These are phyloP conservation scores for Trametes cinnabarina DNA, from an alignment of 768 basidiomycete species.

Conservation along the genomic window DNA sequence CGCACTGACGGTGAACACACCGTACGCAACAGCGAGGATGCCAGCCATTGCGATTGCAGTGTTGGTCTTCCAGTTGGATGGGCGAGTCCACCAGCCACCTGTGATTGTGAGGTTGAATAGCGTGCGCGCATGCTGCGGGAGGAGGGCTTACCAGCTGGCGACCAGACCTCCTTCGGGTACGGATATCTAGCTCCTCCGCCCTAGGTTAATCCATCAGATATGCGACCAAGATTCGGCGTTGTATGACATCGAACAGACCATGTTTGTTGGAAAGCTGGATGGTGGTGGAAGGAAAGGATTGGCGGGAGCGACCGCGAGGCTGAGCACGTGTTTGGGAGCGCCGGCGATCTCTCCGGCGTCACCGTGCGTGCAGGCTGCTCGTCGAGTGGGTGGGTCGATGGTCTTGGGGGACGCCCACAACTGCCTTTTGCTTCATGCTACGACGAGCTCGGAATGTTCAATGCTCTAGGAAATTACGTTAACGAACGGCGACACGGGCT, in stretches of 20 bases:
- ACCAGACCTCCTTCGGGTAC: constrained; percentile 94
- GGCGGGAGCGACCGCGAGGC: constrained; percentile 6
- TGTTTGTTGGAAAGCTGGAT: constrained; percentile 15
- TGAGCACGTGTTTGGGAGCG: constrained; percentile 27
- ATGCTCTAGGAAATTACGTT: constrained; percentile 45
- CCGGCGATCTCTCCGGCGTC: constrained; percentile 13
- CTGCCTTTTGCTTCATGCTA: constrained; percentile 16
- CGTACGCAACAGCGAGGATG: constrained; percentile 63
- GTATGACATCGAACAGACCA: constrained; percentile 14
- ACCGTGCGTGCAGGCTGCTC: not conserved
- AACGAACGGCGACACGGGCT: constrained; percentile 47
- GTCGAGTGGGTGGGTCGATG: not conserved
- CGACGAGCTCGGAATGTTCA: constrained; percentile 39
- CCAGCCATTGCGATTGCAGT: constrained; percentile 73
- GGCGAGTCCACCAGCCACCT: constrained; percentile 97
- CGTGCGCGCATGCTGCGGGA: not conserved
- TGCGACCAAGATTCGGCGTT: not conserved
- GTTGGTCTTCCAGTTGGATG: constrained; percentile 86
- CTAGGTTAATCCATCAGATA: constrained; percentile 35
- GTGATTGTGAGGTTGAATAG: not conserved
- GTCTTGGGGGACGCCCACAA: constrained; percentile 6
- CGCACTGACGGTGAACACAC: constrained; percentile 71
- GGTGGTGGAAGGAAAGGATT: constrained; percentile 18
- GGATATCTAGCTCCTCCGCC: constrained; percentile 87
- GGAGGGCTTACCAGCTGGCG: constrained; percentile 73